Evolutionary conservation across 192 early-diverging fungal genomes (phyloP).

Genomic region (Cetraspora pellucida): DNA sequence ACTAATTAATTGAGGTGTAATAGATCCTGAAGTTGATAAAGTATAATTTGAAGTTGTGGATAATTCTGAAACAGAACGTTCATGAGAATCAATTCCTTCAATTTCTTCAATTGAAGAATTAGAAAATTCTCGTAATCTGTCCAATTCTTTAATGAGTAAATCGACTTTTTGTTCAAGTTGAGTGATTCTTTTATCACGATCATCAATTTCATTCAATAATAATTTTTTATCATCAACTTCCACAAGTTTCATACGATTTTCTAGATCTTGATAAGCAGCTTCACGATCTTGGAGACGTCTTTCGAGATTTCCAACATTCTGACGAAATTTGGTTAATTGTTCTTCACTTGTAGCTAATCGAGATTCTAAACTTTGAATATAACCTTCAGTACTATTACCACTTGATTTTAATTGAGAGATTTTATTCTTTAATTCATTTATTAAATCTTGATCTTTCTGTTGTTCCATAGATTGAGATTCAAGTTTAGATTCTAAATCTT

Average conservation of each 20-base stretch:
- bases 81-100: not conserved
- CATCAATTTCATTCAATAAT: slow-evolving; percentile 6
- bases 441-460: slow-evolving; percentile 24
- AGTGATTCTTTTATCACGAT: slow-evolving; percentile 20
- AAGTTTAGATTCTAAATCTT: slow-evolving; percentile 11
- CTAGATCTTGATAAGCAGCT: not conserved
- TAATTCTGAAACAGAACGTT: not conserved
- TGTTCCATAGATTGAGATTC: slow-evolving; percentile 2
- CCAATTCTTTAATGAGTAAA: not conserved
- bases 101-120: not conserved
- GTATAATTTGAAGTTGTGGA: not conserved
- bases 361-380: slow-evolving; percentile 22
- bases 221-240: not conserved
- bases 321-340: not conserved
- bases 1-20: not conserved
- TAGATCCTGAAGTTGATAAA: not conserved
- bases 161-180: slow-evolving; percentile 28
- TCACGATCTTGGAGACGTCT: slow-evolving; percentile 14
- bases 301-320: slow-evolving; percentile 3
- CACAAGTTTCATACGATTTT: not conserved
- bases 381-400: slow-evolving; percentile 31
- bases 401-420: slow-evolving; percentile 22
- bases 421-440: slow-evolving; percentile 9
- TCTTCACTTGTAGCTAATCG: not conserved
- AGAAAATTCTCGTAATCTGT: not conserved